Conservation (phyloP, 164 flowering plant genomes). For the Dillenia suffruticosa region DNA sequence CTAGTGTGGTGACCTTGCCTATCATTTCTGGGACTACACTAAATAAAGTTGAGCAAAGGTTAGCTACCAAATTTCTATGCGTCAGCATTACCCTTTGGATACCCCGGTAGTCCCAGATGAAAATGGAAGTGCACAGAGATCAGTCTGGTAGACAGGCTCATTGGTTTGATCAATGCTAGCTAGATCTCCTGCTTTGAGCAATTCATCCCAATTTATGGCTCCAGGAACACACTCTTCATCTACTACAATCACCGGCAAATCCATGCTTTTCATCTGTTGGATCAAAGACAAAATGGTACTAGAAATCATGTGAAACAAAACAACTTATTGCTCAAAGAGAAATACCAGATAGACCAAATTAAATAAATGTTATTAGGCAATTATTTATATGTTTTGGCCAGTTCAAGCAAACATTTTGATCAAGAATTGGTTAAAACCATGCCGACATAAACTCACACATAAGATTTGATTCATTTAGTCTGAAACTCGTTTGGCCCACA, state of each 20-base stretch:
- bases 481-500: too few species aligned
- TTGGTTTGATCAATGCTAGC: conserved; percentile 22
- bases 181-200: conserved; percentile 66
- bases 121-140: conserved; percentile 92
- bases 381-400: too few species aligned
- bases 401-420: too few species aligned
- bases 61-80: conserved; percentile 81
- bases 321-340: not conserved
- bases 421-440: too few species aligned
- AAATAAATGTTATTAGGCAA: not conserved
- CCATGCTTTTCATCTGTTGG: conserved; percentile 57
- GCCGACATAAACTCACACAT: too few species aligned
- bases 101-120: conserved; percentile 98
- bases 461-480: too few species aligned
- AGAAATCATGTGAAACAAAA: not conserved
- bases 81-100: conserved; percentile 96
- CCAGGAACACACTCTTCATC: conserved; percentile 52
- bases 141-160: conserved; percentile 43
- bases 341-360: not conserved
- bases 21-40: conserved; percentile 62
- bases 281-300: not conserved
- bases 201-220: conserved; percentile 61
- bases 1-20: conserved; percentile 72
- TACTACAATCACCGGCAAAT: conserved; percentile 52
- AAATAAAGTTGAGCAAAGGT: conserved; percentile 86